Evolutionary conservation across 768 basidiomycete genomes (phyloP).

Genomic region (Pleurotus tuoliensis): DNA sequence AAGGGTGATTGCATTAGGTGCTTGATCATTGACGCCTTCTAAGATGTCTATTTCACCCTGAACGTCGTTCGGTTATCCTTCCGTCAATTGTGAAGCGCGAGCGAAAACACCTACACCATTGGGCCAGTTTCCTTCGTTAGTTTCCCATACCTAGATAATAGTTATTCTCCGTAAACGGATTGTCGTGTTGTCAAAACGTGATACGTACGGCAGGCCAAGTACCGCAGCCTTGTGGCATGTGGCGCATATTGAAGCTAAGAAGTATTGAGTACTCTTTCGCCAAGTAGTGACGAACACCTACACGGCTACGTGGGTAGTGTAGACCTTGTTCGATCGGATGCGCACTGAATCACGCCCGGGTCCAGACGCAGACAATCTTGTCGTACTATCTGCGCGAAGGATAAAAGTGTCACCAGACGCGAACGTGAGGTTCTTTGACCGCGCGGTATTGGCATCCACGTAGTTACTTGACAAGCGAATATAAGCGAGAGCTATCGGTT

Average conservation of each 20-base stretch:
- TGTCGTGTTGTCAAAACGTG: neutral
- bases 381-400: conserved; percentile 52
- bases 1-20: conserved; percentile 48
- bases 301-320: conserved; percentile 51
- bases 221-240: conserved; percentile 61
- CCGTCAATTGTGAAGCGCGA: too few species aligned
- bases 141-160: conserved; percentile 3
- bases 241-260: conserved; percentile 43
- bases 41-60: conserved; percentile 52
- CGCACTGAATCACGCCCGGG: conserved; percentile 59
- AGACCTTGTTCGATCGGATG: conserved; percentile 48
- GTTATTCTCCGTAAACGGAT: too few species aligned
- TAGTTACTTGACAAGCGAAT: conserved; percentile 30
- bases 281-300: conserved; percentile 23
- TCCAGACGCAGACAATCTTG: conserved; percentile 39
- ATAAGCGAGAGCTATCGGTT: neutral
- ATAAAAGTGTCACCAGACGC: conserved; percentile 49
- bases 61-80: conserved; percentile 6
- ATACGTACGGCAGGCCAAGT: conserved; percentile 45
- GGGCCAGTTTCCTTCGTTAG: conserved; percentile 15
- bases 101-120: conserved; percentile 16
- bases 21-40: conserved; percentile 56
- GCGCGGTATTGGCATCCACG: conserved; percentile 44
- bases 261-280: conserved; percentile 2
- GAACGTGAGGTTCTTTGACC: conserved; percentile 52